phyloP scores from a whole-genome alignment of 768 basidiomycete genomes.

The Lactarius pseudohatsudake region DNA sequence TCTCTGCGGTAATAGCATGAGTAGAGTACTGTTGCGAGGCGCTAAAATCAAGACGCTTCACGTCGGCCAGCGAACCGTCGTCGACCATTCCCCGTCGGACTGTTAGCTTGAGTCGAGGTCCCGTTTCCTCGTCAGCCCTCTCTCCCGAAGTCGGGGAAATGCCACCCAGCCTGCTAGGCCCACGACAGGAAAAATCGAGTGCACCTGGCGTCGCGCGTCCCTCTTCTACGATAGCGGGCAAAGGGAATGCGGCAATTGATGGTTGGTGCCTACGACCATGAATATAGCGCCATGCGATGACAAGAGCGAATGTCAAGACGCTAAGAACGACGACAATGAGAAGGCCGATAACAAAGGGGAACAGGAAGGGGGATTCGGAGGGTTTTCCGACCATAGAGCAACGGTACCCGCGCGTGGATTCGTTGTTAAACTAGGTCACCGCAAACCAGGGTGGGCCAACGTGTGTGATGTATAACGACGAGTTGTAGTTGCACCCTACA shows the following conservation, averaged over 20 bases:
- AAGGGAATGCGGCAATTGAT: constrained; percentile 4
- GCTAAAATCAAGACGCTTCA: not conserved
- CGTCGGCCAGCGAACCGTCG: not conserved
- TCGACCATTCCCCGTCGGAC: not conserved
- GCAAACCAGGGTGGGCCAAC: not conserved
- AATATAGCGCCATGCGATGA: constrained; percentile 8
- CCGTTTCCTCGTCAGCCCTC: constrained; percentile 1
- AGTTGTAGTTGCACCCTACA: not conserved
- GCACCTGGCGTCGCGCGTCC: not conserved
- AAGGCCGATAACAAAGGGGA: constrained; percentile 13
- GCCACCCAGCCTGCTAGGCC: constrained; percentile 22
- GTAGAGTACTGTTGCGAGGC: not conserved
- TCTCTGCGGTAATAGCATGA: not conserved
- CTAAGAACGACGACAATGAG: not conserved
- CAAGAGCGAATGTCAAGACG: not conserved
- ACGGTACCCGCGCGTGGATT: not conserved
- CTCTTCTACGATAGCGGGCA: constrained; percentile 16
- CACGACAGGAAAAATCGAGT: constrained; percentile 11
- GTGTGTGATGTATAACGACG: not conserved
- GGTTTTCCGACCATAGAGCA: constrained; percentile 2
- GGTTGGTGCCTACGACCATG: not conserved
- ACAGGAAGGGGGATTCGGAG: constrained; percentile 13
- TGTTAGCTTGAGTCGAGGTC: constrained; percentile 3
- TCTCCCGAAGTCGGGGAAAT: constrained; percentile 3
- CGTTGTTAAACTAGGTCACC: constrained; percentile 5